Conservation (phyloP, 75 land plant species). For the Sequoiadendron giganteum region DNA sequence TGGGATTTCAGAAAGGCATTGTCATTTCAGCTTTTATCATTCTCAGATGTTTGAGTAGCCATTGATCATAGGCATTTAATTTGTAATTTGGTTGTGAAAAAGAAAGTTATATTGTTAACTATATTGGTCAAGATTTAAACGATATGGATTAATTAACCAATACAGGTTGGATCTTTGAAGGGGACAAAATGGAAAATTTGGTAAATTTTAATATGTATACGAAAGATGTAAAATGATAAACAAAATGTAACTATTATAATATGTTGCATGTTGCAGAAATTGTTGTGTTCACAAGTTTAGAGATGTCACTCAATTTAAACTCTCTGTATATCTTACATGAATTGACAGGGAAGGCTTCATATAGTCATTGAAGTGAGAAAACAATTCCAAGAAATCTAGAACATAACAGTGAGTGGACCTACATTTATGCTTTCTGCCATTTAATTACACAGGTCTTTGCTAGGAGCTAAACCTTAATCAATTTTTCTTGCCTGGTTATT, state of each 20-base stretch:
- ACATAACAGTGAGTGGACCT: neutral
- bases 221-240: neutral
- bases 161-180: neutral
- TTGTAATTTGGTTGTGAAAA: neutral
- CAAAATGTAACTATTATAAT: neutral
- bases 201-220: neutral
- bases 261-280: neutral
- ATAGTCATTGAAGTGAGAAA: neutral
- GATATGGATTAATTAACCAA: neutral
- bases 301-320: neutral
- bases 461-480: neutral
- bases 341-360: neutral
- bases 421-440: neutral
- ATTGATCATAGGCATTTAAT: neutral
- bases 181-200: neutral
- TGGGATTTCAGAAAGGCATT: neutral
- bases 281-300: neutral
- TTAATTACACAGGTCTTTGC: neutral
- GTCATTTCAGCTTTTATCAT: neutral
- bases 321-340: neutral
- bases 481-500: too few species aligned
- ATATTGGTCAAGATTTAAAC: neutral
- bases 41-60: conserved; percentile 1
- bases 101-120: neutral
- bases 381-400: neutral